Percentiles rank a stretch among this genome's conserved stretches.
Evolutionary conservation across 352 stramenopile genomes (phyloP).

Genomic region (Peronospora destructor): DNA sequence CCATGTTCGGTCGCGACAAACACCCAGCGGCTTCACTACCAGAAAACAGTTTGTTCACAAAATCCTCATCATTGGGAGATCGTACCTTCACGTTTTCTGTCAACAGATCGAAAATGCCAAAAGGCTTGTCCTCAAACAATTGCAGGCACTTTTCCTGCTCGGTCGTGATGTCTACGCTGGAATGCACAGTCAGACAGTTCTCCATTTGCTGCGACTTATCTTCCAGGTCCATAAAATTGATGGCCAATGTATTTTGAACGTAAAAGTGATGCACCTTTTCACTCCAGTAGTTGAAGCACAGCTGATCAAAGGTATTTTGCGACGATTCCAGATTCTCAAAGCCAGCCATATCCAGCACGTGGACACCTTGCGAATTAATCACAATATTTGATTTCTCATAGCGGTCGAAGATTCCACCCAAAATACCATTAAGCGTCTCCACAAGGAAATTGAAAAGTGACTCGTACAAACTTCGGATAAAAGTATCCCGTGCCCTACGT

Average conservation of each 20-base stretch:
- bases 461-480: slow-evolving; percentile 76
- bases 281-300: slow-evolving; percentile 83
- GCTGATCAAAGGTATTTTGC: slow-evolving; percentile 71
- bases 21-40: slow-evolving; percentile 49
- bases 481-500: slow-evolving; percentile 61
- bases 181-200: slow-evolving; percentile 48
- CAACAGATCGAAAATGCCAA: slow-evolving; percentile 65
- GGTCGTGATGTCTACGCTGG: slow-evolving; percentile 42
- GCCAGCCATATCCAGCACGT: slow-evolving; percentile 75
- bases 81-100: slow-evolving; percentile 63
- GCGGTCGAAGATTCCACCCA: slow-evolving; percentile 75
- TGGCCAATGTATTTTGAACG: slow-evolving; percentile 63
- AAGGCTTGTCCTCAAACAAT: slow-evolving; percentile 66
- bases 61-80: slow-evolving; percentile 66
- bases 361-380: slow-evolving; percentile 71
- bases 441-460: slow-evolving; percentile 72
- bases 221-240: slow-evolving; percentile 51
- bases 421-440: slow-evolving; percentile 72
- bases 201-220: slow-evolving; percentile 62
- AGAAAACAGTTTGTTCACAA: slow-evolving; percentile 72
- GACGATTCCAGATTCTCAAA: slow-evolving; percentile 56
- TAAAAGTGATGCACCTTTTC: slow-evolving; percentile 81
- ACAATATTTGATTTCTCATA: slow-evolving; percentile 83
- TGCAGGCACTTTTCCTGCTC: slow-evolving; percentile 62
- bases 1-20: slow-evolving; percentile 54